Evolutionary conservation across 2,329 filamentous ascomycete species (phyloP).

Genomic region (Talaromyces verruculosus): DNA sequence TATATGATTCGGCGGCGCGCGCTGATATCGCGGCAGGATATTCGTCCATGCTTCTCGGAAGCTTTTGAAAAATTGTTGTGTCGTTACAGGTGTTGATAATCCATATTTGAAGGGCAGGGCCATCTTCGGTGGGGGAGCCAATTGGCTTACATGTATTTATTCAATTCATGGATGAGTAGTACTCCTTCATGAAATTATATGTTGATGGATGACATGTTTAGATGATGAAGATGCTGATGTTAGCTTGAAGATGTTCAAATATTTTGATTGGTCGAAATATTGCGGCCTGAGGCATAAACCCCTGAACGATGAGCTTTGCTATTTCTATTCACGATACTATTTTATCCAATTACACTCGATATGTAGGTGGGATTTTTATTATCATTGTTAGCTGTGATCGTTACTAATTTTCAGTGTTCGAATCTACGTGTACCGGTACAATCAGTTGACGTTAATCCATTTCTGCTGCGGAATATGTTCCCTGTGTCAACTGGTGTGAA

Average conservation of each 20-base stretch:
- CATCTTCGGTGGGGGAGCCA: conserved; percentile 14
- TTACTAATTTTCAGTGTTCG: not conserved
- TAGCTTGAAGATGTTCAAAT: not conserved
- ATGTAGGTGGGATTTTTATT: not conserved
- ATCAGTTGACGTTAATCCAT: not conserved
- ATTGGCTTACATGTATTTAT: not conserved
- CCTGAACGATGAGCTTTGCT: not conserved
- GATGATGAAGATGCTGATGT: not conserved
- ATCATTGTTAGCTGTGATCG: not conserved
- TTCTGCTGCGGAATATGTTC: not conserved
- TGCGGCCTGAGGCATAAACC: conserved; percentile 1
- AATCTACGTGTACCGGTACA: not conserved
- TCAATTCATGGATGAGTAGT: not conserved
- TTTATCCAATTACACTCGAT: not conserved
- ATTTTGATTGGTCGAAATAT: not conserved
- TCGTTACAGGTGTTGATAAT: conserved; percentile 26
- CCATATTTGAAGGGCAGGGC: conserved; percentile 16
- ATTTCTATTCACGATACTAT: not conserved
- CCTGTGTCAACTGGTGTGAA: too few species aligned
- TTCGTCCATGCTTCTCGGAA: conserved; percentile 34
- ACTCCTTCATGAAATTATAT: not conserved
- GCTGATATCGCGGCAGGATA: conserved; percentile 15
- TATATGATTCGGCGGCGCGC: conserved; percentile 10
- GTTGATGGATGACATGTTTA: not conserved
- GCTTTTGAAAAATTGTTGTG: conserved; percentile 31